Base-by-base conservation (phyloP, 805 yeast genomes). In the Metahyphopichia silvanorum region DNA sequence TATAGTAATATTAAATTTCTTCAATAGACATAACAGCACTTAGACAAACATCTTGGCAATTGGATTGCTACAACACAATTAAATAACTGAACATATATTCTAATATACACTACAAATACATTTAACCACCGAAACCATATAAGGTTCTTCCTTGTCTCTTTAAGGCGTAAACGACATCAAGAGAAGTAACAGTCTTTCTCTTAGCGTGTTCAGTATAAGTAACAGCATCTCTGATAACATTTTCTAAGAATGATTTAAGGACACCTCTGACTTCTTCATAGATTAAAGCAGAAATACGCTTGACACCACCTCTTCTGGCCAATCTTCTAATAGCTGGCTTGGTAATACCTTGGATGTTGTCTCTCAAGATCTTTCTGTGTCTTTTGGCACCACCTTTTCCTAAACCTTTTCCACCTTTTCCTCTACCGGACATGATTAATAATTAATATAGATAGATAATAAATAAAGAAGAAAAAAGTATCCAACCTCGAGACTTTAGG, bases 321-420 rank as follows among this genome's bases (percentile, higher is more conserved):
- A 91, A 84, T 86, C 98, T 91, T 79, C 98, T 88, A 65, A 91
- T 91, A 64, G 98, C 98, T 66, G 98, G 98, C 82, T 91, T 91
- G 46, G 98, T 91, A 67, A 91, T 91, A 79, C 98, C 98, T 76
- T 89, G 97, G 55, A 93, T 91, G 91, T 91, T 93, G 72, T 93
- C 98, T 80, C 98, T 89, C 51, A 89, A 79, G 73, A 91, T 86
- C 86, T 89, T 89, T 82, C 98, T 87, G 88, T 91, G 98, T 75
- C 98, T 88, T 83, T 91, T 91, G 60, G 98, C 98, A 77, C 98
- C 98, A 76, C 97, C 98, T 77, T 93, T 93, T 64, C 98, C 98
- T 60, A 93, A 80, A 76, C 98, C 98, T 86, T 93, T 93, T 66
- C 98, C 98, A 66, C 98, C 98, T 87, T 93, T 91, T 64, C 98